Evolutionary conservation across 345 rosid species (phyloP).

Genomic region (Turnera subulata): DNA sequence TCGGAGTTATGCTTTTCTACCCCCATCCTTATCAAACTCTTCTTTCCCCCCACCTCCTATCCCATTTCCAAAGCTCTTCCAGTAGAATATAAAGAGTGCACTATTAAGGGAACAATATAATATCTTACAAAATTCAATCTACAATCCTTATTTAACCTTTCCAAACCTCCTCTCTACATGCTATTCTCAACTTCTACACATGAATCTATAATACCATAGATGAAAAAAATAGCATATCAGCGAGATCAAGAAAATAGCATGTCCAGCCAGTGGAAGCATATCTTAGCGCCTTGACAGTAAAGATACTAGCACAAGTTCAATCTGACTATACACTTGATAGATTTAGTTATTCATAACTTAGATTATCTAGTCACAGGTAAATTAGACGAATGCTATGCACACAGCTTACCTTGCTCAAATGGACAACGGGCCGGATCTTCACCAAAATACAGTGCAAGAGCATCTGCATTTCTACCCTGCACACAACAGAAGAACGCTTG

Average conservation of each 20-base stretch:
- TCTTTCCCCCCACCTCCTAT: not conserved
- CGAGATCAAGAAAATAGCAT: no score
- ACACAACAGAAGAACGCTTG: constrained; percentile 17
- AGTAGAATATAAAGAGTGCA: not conserved
- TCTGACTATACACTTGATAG: no score
- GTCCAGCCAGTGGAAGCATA: no score
- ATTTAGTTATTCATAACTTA: no score
- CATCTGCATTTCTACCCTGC: constrained; percentile 99
- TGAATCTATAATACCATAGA: no score
- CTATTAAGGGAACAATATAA: not conserved
- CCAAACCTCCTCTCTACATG: no score
- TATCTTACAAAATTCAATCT: not conserved
- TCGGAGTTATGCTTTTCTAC: not conserved
- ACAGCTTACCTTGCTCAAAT: constrained; percentile 84
- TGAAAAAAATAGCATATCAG: no score
- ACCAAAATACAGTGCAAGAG: constrained; percentile 85
- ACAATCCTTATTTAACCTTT: no score
- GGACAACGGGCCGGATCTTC: constrained; percentile 98
- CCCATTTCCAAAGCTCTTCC: not conserved
- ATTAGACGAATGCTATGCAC: not conserved
- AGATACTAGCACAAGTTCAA: not conserved
- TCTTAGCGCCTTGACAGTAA: no score
- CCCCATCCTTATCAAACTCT: not conserved
- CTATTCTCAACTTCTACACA: no score
- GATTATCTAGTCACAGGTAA: no score